Conservation (phyloP, 192 early-diverging fungal genomes). For the Chytriomyces sp. region DNA sequence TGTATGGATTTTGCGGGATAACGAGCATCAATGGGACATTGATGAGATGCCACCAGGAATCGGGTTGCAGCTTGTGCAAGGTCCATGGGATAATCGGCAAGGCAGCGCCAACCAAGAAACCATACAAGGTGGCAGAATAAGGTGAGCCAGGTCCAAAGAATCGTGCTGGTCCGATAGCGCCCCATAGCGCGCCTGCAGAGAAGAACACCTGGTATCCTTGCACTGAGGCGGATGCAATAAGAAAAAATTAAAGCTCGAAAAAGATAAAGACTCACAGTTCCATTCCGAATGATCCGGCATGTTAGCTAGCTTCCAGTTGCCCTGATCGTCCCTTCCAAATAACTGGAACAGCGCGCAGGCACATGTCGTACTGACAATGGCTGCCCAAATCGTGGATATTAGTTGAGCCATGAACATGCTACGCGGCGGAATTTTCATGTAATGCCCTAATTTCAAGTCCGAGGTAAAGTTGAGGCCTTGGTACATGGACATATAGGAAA, state of each 20-base stretch:
- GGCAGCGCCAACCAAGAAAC: slow-evolving; percentile 33
- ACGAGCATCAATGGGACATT: slow-evolving; percentile 5
- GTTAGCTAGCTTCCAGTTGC: no score
- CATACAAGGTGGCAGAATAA: slow-evolving; percentile 21
- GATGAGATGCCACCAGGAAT: slow-evolving; percentile 13
- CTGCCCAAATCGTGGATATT: slow-evolving; percentile 67
- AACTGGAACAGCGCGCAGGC: slow-evolving; percentile 52
- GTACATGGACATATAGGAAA: slow-evolving; percentile 73
- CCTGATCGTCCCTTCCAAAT: background rate
- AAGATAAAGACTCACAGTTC: background rate
- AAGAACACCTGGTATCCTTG: slow-evolving; percentile 22
- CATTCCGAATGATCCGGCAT: background rate
- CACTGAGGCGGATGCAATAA: slow-evolving; percentile 3
- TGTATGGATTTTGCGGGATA: background rate
- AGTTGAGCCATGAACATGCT: slow-evolving; percentile 76
- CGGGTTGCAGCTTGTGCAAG: slow-evolving; percentile 42
- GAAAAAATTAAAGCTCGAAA: background rate
- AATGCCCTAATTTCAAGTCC: slow-evolving; percentile 65
- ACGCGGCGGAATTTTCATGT: slow-evolving; percentile 75
- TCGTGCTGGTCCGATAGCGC: slow-evolving; percentile 62
- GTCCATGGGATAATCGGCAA: slow-evolving; percentile 42
- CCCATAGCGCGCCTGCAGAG: slow-evolving; percentile 38
- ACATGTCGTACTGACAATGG: slow-evolving; percentile 63
- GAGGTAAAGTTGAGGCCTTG: slow-evolving; percentile 69
- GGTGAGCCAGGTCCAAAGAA: slow-evolving; percentile 52